Evolutionary conservation across 805 yeast species (phyloP).

Genomic region (Metschnikowia cubensis): DNA sequence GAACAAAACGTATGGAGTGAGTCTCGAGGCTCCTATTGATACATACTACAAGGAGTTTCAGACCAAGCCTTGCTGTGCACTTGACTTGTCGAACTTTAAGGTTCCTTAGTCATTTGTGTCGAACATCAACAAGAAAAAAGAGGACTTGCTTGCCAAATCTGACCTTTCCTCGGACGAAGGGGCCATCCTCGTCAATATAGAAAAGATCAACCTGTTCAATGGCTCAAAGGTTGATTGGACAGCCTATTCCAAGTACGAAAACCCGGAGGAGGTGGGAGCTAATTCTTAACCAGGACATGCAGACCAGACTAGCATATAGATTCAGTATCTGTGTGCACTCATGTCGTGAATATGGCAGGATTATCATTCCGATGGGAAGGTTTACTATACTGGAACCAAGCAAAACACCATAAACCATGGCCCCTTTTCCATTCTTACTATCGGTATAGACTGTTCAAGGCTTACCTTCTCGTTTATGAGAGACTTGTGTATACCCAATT

Average conservation of each 20-base stretch:
- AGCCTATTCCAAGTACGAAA: slow-evolving; percentile 4
- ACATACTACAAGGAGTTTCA: slow-evolving; percentile 46
- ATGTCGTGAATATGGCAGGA: too few species aligned
- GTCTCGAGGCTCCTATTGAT: slow-evolving; percentile 26
- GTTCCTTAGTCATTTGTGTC: slow-evolving; percentile 7
- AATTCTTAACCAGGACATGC: too few species aligned
- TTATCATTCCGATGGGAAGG: too few species aligned
- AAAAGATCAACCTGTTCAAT: slow-evolving; percentile 7
- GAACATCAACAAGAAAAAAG: neutral
- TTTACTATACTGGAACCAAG: too few species aligned
- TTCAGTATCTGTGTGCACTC: too few species aligned
- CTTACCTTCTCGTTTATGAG: too few species aligned
- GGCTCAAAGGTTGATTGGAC: slow-evolving; percentile 6
- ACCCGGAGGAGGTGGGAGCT: slow-evolving; percentile 4
- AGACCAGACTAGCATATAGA: too few species aligned
- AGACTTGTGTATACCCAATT: too few species aligned
- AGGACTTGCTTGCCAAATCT: neutral
- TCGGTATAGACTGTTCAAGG: too few species aligned
- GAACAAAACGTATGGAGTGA: slow-evolving; percentile 23
- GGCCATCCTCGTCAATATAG: slow-evolving; percentile 9
- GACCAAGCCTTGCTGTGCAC: slow-evolving; percentile 59
- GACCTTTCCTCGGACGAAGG: slow-evolving; percentile 1
- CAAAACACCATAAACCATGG: too few species aligned
- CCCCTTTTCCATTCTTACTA: too few species aligned
- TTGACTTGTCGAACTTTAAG: slow-evolving; percentile 42